Evolutionary conservation across 2,329 filamentous ascomycete species (phyloP).

Genomic region (Colletotrichum lupini): DNA sequence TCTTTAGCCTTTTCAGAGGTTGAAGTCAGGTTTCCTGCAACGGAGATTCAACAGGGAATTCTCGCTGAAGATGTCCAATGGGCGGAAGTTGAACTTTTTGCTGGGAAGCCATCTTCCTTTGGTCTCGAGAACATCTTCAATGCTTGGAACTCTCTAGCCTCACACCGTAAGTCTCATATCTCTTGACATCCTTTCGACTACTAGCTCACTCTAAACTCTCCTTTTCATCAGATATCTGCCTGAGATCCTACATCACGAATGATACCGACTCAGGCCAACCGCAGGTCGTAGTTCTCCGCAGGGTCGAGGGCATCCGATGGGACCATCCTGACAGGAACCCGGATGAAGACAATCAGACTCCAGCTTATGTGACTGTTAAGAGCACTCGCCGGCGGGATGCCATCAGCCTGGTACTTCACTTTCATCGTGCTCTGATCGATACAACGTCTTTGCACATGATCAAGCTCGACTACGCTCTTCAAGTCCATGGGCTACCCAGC

Average conservation of each 20-base stretch:
- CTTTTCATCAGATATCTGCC: neutral
- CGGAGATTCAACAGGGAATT: neutral
- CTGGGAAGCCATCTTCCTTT: neutral
- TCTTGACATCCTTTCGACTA: neutral
- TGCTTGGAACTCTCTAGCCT: neutral
- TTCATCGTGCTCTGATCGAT: constrained; percentile 8
- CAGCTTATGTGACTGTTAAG: neutral
- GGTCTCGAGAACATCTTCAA: neutral
- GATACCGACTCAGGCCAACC: neutral
- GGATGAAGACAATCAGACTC: neutral
- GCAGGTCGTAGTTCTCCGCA: neutral
- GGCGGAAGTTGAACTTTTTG: neutral
- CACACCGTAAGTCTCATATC: neutral
- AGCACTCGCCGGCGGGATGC: neutral
- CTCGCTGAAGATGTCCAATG: neutral
- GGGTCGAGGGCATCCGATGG: constrained; percentile 1
- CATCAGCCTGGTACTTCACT: neutral
- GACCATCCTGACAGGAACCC: neutral
- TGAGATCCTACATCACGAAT: neutral
- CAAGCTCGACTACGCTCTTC: constrained; percentile 1
- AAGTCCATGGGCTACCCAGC: neutral
- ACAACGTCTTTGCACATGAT: constrained; percentile 8
- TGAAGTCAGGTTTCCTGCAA: neutral
- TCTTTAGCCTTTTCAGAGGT: neutral
- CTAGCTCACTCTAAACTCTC: neutral